Evolutionary conservation across 2,329 filamentous ascomycete genomes (phyloP), one percentile per base, ranked within the genome.

Genomic region (Colletotrichum sp.): DNA sequence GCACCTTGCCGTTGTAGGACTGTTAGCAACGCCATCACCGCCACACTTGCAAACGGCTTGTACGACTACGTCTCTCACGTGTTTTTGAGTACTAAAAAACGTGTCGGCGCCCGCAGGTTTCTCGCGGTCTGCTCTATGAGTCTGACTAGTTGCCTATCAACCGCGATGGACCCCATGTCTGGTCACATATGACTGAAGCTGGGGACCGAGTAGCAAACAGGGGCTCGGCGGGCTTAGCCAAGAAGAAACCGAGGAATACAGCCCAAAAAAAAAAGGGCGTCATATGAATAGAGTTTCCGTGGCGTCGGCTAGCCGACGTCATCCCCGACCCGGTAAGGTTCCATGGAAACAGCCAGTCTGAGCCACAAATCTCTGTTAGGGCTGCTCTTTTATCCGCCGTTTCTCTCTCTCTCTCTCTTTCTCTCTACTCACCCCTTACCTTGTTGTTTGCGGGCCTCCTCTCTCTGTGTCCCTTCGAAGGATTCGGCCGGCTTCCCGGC

Each of bases 231-330:
- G 54, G 38, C 66, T 47, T 29, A 62, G 29, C 66, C 18, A 31
- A 51, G 24, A 21, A 16, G 27, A 66, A 36, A 66, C n/a, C n/a
- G 51, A 66, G 24, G 58, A 38, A 31, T 36, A 21, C 47, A 33
- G 38, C 27, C 31, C 31, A 29, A 68, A 58, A 51, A 63, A 34
- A 18, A 47, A 43, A n/a, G 34, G n/a, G 55, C 71, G 68, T 66
- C 54, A 71, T 66, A 66, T 24, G 58, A 71, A 71, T 73, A 71
- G 62, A 73, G 68, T 73, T 73, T 71, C 24, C 43, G 62, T 66
- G 71, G 71, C 71, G 68, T 66, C 55, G 33, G 62, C 33, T 71
- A 66, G 27, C 43, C 68, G 68, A 73, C 71, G 71, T 71, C 71
- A 73, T 73, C 12, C 57, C 27, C 62, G 47, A 24, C 43, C 13